Evolutionary conservation across 139 green algal species (phyloP).

Genomic region (Eudorina sp.): DNA sequence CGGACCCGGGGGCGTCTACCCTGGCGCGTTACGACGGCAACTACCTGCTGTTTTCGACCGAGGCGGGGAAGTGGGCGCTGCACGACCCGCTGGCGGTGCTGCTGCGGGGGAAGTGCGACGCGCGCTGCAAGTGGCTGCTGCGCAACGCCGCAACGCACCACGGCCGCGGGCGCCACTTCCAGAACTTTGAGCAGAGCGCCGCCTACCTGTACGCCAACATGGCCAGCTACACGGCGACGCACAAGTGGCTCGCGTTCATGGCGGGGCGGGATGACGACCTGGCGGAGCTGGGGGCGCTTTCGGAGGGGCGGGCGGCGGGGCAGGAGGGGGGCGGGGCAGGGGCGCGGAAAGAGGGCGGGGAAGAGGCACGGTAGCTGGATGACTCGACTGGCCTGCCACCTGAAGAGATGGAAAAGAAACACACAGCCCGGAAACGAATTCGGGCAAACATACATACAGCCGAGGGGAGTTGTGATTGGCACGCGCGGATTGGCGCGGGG

Average conservation of each 20-base stretch:
- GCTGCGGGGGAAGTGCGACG: slow-evolving; percentile 27
- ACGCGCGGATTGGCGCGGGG: no score
- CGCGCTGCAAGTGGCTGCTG: slow-evolving; percentile 17
- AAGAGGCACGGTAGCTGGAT: no score
- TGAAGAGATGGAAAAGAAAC: no score
- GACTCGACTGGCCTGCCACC: no score
- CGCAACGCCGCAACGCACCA: neutral
- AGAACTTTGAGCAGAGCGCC: neutral
- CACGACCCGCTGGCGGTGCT: slow-evolving; percentile 16
- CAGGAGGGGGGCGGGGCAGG: neutral
- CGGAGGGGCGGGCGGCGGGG: neutral
- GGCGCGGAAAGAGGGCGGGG: neutral
- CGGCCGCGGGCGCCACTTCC: slow-evolving; percentile 7
- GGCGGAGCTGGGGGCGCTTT: neutral
- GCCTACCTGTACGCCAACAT: slow-evolving; percentile 23
- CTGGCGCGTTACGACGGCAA: slow-evolving; percentile 20
- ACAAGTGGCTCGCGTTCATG: slow-evolving; percentile 36
- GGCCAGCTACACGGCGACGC: slow-evolving; percentile 7
- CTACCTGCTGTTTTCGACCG: slow-evolving; percentile 6
- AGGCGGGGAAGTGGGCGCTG: slow-evolving; percentile 18
- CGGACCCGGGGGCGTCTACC: slow-evolving; percentile 17
- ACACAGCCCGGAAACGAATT: no score
- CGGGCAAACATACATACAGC: no score
- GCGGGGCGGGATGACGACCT: neutral
- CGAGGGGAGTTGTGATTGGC: no score